Conservation (phyloP, 768 basidiomycete species). For the Tricholoma sp. region DNA sequence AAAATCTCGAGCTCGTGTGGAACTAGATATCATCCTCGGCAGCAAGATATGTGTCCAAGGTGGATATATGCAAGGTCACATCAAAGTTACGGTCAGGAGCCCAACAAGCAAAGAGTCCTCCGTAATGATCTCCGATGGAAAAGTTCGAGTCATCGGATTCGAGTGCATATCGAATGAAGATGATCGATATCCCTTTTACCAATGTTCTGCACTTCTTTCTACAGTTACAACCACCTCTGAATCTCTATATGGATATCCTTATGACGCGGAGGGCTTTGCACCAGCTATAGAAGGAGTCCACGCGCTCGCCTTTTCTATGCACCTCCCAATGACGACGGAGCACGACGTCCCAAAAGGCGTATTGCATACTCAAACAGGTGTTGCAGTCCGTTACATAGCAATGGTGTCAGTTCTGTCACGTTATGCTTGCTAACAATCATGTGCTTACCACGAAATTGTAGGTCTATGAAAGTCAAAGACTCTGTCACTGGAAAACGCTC, state of each 20-base stretch:
- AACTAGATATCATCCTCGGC: conserved; percentile 76
- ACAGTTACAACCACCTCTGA: conserved; percentile 41
- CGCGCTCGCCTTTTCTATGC: conserved; percentile 66
- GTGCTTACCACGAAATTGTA: conserved; percentile 19
- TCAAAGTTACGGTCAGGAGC: conserved; percentile 61
- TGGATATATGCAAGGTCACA: conserved; percentile 59
- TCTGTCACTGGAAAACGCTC: conserved; percentile 53
- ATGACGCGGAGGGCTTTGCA: conserved; percentile 60
- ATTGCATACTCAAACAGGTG: conserved; percentile 50
- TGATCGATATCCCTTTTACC: conserved; percentile 78
- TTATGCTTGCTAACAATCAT: neutral
- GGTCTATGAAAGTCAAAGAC: conserved; percentile 75
- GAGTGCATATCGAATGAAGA: conserved; percentile 60
- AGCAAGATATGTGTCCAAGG: conserved; percentile 79
- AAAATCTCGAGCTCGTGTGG: conserved; percentile 67
- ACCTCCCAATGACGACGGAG: conserved; percentile 51
- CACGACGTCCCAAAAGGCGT: conserved; percentile 56
- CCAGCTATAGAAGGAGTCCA: conserved; percentile 64
- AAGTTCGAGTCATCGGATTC: conserved; percentile 80
- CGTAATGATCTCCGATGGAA: conserved; percentile 67
- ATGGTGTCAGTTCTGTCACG: conserved; percentile 55
- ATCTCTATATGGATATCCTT: conserved; percentile 36
- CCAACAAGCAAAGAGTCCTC: conserved; percentile 49
- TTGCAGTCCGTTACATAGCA: conserved; percentile 70
- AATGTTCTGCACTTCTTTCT: conserved; percentile 54